These are phyloP conservation scores for Aleurites moluccanus DNA, from an alignment of 441 rosid genomes.

Conservation along the genomic window DNA sequence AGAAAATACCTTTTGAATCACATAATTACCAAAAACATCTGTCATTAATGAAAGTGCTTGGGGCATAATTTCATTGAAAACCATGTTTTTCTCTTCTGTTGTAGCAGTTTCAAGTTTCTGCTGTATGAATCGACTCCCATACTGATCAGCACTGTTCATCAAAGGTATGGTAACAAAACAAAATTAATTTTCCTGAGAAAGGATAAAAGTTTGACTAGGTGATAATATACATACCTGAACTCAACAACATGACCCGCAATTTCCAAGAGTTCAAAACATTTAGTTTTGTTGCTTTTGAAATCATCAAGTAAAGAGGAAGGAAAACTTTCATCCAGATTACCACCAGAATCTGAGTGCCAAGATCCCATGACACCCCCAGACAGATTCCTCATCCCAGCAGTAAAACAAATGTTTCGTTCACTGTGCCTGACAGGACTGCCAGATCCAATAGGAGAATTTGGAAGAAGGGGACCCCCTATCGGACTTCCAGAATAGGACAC, in stretches of 20 bases:
- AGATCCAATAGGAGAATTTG: slow-evolving; percentile 51
- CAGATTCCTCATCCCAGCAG: slow-evolving; percentile 52
- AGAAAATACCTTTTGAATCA: slow-evolving; percentile 68
- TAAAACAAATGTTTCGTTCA: slow-evolving; percentile 46
- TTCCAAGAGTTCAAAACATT: slow-evolving; percentile 67
- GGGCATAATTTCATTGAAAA: slow-evolving; percentile 69
- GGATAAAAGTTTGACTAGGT: slow-evolving; percentile 4
- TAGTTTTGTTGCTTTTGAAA: slow-evolving; percentile 71
- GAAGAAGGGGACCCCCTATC: slow-evolving; percentile 42
- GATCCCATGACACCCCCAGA: slow-evolving; percentile 53
- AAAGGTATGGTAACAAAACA: slow-evolving; percentile 11
- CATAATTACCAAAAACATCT: slow-evolving; percentile 85
- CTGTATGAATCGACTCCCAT: slow-evolving; percentile 79
- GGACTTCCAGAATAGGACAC: slow-evolving; percentile 60
- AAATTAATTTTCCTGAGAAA: slow-evolving; percentile 10
- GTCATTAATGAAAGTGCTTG: slow-evolving; percentile 70
- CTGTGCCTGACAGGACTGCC: slow-evolving; percentile 54
- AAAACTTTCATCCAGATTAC: slow-evolving; percentile 52
- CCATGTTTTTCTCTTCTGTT: slow-evolving; percentile 62
- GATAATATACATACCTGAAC: slow-evolving; percentile 51
- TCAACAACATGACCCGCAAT: slow-evolving; percentile 75
- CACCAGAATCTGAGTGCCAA: slow-evolving; percentile 54
- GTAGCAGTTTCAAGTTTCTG: slow-evolving; percentile 80
- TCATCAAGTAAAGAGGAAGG: slow-evolving; percentile 62
- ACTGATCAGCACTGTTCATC: slow-evolving; percentile 62